phyloP scores from a whole-genome alignment of 2,329 filamentous ascomycete species.

The Furcasterigmium furcatum region DNA sequence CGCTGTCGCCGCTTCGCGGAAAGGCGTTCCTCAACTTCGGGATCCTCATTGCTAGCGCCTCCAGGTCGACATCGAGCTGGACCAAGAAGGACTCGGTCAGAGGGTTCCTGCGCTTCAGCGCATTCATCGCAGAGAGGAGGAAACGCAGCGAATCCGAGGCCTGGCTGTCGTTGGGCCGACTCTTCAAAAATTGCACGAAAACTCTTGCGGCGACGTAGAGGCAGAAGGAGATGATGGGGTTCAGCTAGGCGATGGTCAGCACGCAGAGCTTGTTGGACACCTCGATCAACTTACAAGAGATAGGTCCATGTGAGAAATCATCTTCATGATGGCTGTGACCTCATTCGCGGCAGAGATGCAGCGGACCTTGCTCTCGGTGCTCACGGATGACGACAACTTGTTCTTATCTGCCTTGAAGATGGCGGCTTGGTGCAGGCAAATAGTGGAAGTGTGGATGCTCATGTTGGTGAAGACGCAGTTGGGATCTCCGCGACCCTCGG shows the following conservation, averaged over 20 bases:
- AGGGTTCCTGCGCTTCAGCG: slow-evolving; percentile 81
- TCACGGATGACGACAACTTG: slow-evolving; percentile 70
- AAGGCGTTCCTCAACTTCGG: slow-evolving; percentile 54
- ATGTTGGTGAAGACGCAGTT: slow-evolving; percentile 95
- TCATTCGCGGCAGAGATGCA: slow-evolving; percentile 93
- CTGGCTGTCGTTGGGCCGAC: slow-evolving; percentile 78
- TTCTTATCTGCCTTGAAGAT: slow-evolving; percentile 97
- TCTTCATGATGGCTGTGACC: slow-evolving; percentile 92
- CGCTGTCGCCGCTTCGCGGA: slow-evolving; percentile 47
- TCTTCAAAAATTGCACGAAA: slow-evolving; percentile 96
- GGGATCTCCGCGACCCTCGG: slow-evolving; percentile 68
- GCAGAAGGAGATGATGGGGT: slow-evolving; percentile 92
- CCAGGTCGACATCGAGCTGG: slow-evolving; percentile 88
- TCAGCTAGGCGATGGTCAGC: slow-evolving; percentile 60
- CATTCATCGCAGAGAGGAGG: slow-evolving; percentile 84
- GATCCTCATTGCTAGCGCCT: slow-evolving; percentile 63
- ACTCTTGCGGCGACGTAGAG: slow-evolving; percentile 94
- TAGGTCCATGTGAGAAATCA: slow-evolving; percentile 87
- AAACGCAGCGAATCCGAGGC: slow-evolving; percentile 83
- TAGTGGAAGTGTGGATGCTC: slow-evolving; percentile 94
- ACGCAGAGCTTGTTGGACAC: not conserved
- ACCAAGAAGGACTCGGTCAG: slow-evolving; percentile 93
- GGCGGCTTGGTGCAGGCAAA: slow-evolving; percentile 96
- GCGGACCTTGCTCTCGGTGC: slow-evolving; percentile 85
- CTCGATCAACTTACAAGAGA: slow-evolving; percentile 59